Evolutionary conservation across 2,329 filamentous ascomycete species (phyloP), one percentile per base, ranked within the genome.

Genomic region (Trichoderma cornu-damae): DNA sequence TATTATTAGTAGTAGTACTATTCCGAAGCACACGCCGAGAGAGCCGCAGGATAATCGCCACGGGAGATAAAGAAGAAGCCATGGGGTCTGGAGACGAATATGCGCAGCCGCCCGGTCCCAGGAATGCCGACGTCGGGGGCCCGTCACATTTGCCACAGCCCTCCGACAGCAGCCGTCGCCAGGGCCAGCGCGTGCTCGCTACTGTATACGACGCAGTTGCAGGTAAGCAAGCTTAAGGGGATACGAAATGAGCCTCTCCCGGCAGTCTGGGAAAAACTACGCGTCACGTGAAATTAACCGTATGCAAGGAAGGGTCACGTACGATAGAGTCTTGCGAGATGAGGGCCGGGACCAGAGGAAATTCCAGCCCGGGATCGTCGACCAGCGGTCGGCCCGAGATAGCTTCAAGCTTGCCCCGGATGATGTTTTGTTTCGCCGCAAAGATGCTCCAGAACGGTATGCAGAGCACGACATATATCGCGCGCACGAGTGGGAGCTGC

Each of bases 141-240:
- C 57, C 53, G 42, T 34, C 43, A 32, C 56, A 40, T 34, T 34
- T 30, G 16, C 40, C 35, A 22, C 57, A 20, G 57, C 28, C 49
- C 8, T 52, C 49, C 5, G 5, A n/a, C 32, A 18, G n/a, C 8
- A 42, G 12, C 61, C 59, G 37, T 43, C 62, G 44, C 54, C 63
- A 34, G 63, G 46, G 24, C 38, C 56, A 62, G 47, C 67, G 69
- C 42, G 69, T 70, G 14, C 67, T 71, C 35, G 77, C 80, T 38
- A 89, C 79, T 18, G 71, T 91, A 18, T 91, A 87, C 70, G 87
- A 91, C 71, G 87, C 86, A 14, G 85, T 89, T 54, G 86, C 86
- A 65, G 86, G 86, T 87, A 68, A 63, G 70, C 64, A 32, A 18
- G 48, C n/a, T n/a, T n/a, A 28, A 40, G 22, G 26, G 28, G 34